Percentiles rank a stretch among this genome's conserved stretches.
Conservation (phyloP, 257 asterid genomes). For the Nicotiana obtusifolia region DNA sequence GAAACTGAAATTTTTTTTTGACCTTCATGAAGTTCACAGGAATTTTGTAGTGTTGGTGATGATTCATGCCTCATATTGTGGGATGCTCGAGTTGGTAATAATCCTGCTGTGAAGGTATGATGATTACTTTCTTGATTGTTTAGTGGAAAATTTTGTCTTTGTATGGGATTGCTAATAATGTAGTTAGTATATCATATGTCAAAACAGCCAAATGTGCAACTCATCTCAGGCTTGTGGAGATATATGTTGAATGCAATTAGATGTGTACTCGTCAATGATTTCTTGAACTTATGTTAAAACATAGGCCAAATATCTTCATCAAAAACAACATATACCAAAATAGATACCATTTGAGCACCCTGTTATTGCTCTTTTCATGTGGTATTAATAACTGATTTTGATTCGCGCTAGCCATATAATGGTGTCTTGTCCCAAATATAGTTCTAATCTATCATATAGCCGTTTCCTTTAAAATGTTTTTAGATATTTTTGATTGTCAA, state of each 20-base stretch:
- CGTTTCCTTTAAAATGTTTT: background rate
- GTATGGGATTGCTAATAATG: background rate
- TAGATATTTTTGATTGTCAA: background rate
- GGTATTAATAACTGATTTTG: background rate
- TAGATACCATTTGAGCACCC: background rate
- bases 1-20: conserved; percentile 15
- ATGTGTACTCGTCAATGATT: background rate
- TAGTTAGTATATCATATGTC: background rate
- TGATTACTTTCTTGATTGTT: background rate
- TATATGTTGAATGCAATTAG: background rate
- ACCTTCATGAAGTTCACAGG: conserved; percentile 68
- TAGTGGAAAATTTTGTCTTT: background rate
- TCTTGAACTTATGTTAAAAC: background rate
- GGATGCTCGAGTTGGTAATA: conserved; percentile 81
- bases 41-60: conserved; percentile 97
- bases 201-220: background rate
- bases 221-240: background rate
- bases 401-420: background rate
- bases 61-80: conserved; percentile 95
- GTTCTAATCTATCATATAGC: background rate
- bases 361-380: background rate
- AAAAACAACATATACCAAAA: background rate
- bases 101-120: conserved; percentile 71
- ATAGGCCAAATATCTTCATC: background rate
- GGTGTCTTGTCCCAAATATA: background rate